Percentiles rank a stretch among this genome's conserved stretches.
phyloP scores from a whole-genome alignment of 163 green algal genomes.

The Coccomyxa subellipsoidea region DNA sequence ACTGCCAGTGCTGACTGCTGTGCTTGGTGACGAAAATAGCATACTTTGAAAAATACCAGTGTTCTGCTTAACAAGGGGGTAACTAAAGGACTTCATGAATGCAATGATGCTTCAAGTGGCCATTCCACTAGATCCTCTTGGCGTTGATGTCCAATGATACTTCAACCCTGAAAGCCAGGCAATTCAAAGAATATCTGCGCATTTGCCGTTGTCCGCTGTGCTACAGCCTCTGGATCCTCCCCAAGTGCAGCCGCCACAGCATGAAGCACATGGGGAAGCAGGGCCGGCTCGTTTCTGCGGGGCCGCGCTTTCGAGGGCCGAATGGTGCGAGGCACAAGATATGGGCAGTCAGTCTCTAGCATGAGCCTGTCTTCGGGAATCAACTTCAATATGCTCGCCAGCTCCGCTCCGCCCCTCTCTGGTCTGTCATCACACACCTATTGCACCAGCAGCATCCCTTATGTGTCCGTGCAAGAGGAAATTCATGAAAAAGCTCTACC shows the following conservation, averaged over 20 bases:
- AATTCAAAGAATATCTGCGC: not conserved
- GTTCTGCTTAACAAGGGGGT: no score
- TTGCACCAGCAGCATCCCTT: no score
- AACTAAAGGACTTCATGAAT: no score
- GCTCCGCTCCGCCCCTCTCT: constrained; percentile 58
- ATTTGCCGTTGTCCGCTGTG: not conserved
- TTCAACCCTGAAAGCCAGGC: no score
- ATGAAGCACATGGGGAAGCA: constrained; percentile 68
- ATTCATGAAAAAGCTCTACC: no score
- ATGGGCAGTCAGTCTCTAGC: constrained; percentile 78
- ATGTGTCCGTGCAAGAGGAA: no score
- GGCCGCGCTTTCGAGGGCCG: constrained; percentile 24
- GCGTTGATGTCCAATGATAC: not conserved
- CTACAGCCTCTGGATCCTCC: constrained; percentile 41
- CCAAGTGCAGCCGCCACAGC: constrained; percentile 48
- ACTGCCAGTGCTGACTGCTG: no score
- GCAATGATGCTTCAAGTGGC: no score
- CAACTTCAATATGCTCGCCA: constrained; percentile 52
- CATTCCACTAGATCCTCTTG: not conserved
- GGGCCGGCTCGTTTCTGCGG: constrained; percentile 63
- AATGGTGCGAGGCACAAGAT: constrained; percentile 69
- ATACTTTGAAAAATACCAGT: no score
- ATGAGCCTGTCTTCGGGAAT: constrained; percentile 67
- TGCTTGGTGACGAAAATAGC: no score
- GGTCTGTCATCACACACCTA: constrained; percentile 73